Base-by-base conservation (phyloP, 2,329 filamentous ascomycete species). In the Sporothrix sp. region DNA sequence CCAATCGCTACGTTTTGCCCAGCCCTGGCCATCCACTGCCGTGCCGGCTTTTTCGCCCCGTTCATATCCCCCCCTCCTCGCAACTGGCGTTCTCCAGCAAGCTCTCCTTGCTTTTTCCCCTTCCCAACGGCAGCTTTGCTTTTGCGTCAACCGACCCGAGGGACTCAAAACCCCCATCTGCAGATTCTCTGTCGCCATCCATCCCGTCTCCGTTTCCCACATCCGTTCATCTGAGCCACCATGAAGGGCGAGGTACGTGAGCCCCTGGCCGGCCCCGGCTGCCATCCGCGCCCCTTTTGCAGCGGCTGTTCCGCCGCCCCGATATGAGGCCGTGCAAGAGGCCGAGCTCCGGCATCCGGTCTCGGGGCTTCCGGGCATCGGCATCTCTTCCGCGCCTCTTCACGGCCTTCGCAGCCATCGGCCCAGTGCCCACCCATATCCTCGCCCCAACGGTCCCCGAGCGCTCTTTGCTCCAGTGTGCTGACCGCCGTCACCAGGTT, bases 201-300 rank as follows among this genome's bases (percentile, higher is more conserved):
- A 37, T 28, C 10, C 14, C 39, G 11, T 32, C 20, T 40, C 33
- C 13, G 14, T 3, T 32, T 18, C 14, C 16, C 42, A n/a, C 8
- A 23, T 18, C 21, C 42, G 32, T 10, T 14, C 37, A 33, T 48
- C 47, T 44, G 33, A 58, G 58, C 57, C 65, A 75, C 57, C 62
- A 77, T 77, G 74, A 77, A 76, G 71, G 74, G 74, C 68, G 74
- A 77, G 71, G 74, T 77, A 65, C 65, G 74, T 67, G 37, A 13
- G 47, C 35, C 46, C 42, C 52, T 46, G 38, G 48, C 36, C 9
- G 13, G n/a, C 35, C 25, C 28, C 16, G 36, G 9, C 23, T 36
- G 14, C 16, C 28, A n/a, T 16, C 10, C 23, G 13, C 18, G 27
- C 23, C 16, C 10, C 16, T 7, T 27, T 37, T 13, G 16, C 33